Evolutionary conservation across 805 yeast genomes (phyloP), one percentile per base, ranked within the genome.

Genomic region (Ogataea allantospora): DNA sequence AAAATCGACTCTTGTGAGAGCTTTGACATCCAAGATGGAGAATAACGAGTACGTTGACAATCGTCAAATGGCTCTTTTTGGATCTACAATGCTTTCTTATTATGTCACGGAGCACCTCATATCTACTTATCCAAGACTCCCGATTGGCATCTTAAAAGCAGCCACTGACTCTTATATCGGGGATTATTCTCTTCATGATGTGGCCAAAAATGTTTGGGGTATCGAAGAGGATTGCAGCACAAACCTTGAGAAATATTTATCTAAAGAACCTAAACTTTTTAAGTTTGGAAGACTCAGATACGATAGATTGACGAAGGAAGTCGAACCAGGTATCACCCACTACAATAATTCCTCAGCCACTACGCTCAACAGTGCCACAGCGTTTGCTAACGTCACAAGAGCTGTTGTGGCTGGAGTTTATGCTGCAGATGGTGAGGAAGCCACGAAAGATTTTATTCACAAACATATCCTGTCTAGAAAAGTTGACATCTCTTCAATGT

Each of bases 101-200:
- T 83, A 86, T 54, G 83, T 80, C 4, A 72, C 84, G 14, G 95
- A 88, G 60, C 67, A 83, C 50, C 67, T 91, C 42, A 66, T 88
- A 51, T 63, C 80, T 34, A 78, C 75, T 48, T 88, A 88, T 60
- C 99, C 99, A 37, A 77, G 99, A 58, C 71, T 93, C 34, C 99
- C 99, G 12, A 73, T 83, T 44, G 74, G 78, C 7, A 82, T 89
- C 18, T 73, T 88, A 40, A 77, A 80, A 51, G 78, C 80, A 6
- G 86, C 95, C 0, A 80, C 84, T 7, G 82, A 85, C 49, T 74
- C 93, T 1, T 85, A 79, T 57, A 73, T 84, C 55, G 85, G 91
- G 3, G 74, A 77, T 23, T 73, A 70, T 11, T 73, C 88, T 0
- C 68, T 93, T 40, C 67, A 77, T 24, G 75, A 73, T 33, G 67